Base-by-base conservation (phyloP, 169 alveolate species). In the Plasmodium chabaudi region DNA sequence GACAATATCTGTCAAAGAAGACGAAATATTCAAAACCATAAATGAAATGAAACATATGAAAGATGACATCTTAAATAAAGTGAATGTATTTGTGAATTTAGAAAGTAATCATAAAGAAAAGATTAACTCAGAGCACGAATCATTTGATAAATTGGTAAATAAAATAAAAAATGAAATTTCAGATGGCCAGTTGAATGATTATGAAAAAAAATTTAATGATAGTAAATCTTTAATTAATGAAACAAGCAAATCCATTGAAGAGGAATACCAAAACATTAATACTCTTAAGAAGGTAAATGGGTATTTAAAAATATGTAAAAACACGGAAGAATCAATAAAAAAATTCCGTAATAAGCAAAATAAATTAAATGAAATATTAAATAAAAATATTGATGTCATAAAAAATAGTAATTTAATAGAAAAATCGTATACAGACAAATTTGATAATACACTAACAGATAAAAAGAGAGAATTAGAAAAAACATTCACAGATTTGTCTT, bases 191-290 rank as follows among this genome's bases (percentile, higher is more conserved):
- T 19, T 68, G n/a, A 46, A 17, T 46, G 42, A 46, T 15, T 47
- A 23, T 68, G 77, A 68, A 46, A 12, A 6, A 9, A n/a, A 19
- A 46, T 17, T 44, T 46, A 27, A 68, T 25, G n/a, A 2, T 7
- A 2, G 3, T 17, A 46, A 68, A 9, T 7, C 23, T 12, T 15
- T 15, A 17, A 25, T 68, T 51, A 68, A 23, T 46, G 47, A 46
- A 21, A 68, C 44, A 7, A 68, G 15, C 0, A 17, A 68, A n/a
- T 57, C 42, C 42, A 51, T 68, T 51, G 77, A 68, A 68, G 47
- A 9, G 15, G 25, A 9, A 68, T 44, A 68, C 13, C 15, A 23
- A 23, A 44, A 68, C 21, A 68, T 68, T 15, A 46, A 68, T 10
- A 46, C 61, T 19, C 9, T 68, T 68, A 68, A 68, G n/a, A 68